Base-by-base conservation (phyloP, 169 alveolate genomes). In the Plasmodium gonderi region DNA sequence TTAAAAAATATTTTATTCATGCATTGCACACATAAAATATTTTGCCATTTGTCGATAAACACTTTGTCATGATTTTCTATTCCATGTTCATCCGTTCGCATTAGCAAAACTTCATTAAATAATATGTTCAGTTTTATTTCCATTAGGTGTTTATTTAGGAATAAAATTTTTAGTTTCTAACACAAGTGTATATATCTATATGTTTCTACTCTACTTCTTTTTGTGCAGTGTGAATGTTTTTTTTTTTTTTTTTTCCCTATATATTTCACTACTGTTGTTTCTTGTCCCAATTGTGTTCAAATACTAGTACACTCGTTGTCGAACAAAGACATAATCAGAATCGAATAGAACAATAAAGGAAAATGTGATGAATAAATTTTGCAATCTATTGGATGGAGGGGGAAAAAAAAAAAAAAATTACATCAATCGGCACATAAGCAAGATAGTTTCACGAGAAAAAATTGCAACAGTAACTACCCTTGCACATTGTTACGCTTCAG, bases 11-110 rank as follows among this genome's bases (percentile, higher is more conserved):
- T 33, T 44, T 87, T 87, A 44, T 75, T 51, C 36, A 87, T 75
- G 40, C 93, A 87, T 54, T 87, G 89, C 45, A 44, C 93, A 78
- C 93, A 87, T 42, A 87, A 20, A 44, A 76, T 36, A 0, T 87
- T 87, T 42, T 87, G 80, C 45, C 12, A 17, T 67, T 87, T 87
- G 40, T 87, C 93, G 26, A 87, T 42, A 64, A 87, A 87, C 42
- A 51, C 40, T 26, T 75, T 87, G 67, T 87, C 93, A 38, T 87
- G 93, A 75, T 87, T 87, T 87, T 87, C 87, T 75, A 87, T 74
- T 31, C 17, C 79, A 23, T 87, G 93, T 42, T 75, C 87, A 67
- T 87, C 93, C n/a, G 74, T 75, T 23, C 29, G 60, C 17, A 38
- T 36, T 40, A 87, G 17, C 45, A 87, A 74, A 75, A 87, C 68